Percentiles rank a stretch among this genome's conserved stretches.
These are phyloP conservation scores for Trypanosoma rangeli DNA, from an alignment of 208 protist genomes.

Conservation along the genomic window DNA sequence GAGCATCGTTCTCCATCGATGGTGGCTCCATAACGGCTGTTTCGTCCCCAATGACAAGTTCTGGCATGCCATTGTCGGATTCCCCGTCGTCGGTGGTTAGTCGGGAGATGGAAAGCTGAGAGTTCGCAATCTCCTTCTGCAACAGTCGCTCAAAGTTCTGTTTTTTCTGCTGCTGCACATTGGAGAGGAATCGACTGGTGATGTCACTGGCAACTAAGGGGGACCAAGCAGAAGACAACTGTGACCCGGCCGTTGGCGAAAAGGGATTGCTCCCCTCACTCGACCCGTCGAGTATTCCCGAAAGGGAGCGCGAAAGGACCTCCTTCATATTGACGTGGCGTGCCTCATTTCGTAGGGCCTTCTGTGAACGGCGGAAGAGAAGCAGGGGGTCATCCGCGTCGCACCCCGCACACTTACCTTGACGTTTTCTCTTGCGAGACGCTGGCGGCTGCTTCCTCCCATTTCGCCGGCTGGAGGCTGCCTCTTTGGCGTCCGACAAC, in stretches of 20 bases:
- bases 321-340: slow-evolving; percentile 66
- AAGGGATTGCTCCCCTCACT: slow-evolving; percentile 28
- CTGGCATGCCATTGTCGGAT: slow-evolving; percentile 6
- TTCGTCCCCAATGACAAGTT: slow-evolving; percentile 73
- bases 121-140: slow-evolving; percentile 55
- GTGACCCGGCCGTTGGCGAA: slow-evolving; percentile 23
- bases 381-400: slow-evolving; percentile 33
- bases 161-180: slow-evolving; percentile 52
- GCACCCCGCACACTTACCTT: neutral
- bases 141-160: slow-evolving; percentile 65
- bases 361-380: slow-evolving; percentile 68
- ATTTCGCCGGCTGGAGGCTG: neutral
- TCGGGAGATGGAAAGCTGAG: slow-evolving; percentile 28
- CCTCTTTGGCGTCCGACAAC: neutral
- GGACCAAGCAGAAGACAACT: slow-evolving; percentile 59
- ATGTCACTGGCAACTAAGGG: slow-evolving; percentile 51
- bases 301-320: slow-evolving; percentile 40
- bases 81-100: slow-evolving; percentile 15
- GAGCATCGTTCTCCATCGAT: slow-evolving; percentile 4
- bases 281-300: slow-evolving; percentile 1
- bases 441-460: slow-evolving; percentile 20
- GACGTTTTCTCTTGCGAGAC: slow-evolving; percentile 5
- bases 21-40: slow-evolving; percentile 30
- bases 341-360: slow-evolving; percentile 62
- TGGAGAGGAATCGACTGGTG: slow-evolving; percentile 76